A percentile compares a stretch with the other conserved stretches of the same genome.
phyloP scores from a whole-genome alignment of 495 filamentous ascomycete genomes.

The Friedmanniomyces simplex region DNA sequence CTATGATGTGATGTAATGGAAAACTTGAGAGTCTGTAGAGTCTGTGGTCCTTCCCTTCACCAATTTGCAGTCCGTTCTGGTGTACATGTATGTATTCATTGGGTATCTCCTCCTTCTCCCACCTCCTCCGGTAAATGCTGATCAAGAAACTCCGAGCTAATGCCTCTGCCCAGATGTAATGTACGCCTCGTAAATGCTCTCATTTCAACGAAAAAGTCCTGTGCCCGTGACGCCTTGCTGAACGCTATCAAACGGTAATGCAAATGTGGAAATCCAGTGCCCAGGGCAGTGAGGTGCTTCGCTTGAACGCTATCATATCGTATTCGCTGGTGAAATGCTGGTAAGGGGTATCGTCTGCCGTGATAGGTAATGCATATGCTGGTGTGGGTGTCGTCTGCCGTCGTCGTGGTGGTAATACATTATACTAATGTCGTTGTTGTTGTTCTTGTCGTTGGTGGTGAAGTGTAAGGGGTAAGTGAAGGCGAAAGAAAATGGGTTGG shows the following conservation, averaged over 20 bases:
- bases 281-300: background rate
- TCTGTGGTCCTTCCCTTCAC: too few species aligned
- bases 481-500: background rate
- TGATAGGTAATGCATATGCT: too few species aligned
- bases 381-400: background rate
- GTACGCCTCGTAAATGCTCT: background rate
- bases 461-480: too few species aligned
- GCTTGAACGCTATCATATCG: slow-evolving; percentile 18
- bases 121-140: too few species aligned
- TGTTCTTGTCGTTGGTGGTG: too few species aligned
- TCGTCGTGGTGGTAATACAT: background rate
- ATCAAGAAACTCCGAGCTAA: too few species aligned
- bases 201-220: background rate
- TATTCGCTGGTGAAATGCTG: background rate
- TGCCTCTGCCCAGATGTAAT: too few species aligned
- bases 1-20: too few species aligned
- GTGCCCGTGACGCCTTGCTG: background rate
- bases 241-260: background rate
- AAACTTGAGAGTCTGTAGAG: too few species aligned
- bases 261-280: background rate
- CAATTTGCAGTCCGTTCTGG: too few species aligned
- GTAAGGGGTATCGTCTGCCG: background rate
- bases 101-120: too few species aligned
- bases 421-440: background rate
- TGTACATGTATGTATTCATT: too few species aligned